Base-by-base conservation (phyloP, 2,329 filamentous ascomycete species). In the Fusarium musae region DNA sequence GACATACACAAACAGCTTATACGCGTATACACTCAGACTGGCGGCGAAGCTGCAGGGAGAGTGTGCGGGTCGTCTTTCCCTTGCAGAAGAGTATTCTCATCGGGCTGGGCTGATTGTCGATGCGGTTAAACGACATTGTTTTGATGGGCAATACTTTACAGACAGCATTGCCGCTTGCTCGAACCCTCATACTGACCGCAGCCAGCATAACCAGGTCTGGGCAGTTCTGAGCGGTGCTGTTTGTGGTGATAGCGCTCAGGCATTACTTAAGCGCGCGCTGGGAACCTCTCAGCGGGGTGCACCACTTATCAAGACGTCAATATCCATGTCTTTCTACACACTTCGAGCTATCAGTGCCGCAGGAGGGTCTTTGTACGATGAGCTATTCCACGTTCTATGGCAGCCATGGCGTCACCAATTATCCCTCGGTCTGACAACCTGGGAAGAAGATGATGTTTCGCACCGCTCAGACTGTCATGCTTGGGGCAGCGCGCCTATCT, bases 171-270 rank as follows among this genome's bases (percentile, higher is more conserved):
- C 30, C 1, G 16, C 30, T 26, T 36, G 4, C 21, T 26, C 47
- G 0, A 4, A 36, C 6, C 36, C 13, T 1, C 9, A 42, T 1
- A 3, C 2, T 34, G n/a, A 63, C 11, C 23, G 32, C 5, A 59
- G 60, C 44, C 43, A 63, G 6, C 60, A 63, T 11, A 59, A 32
- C 3, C 53, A 63, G 11, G 28, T 63, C 4, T 63, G 53, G 53
- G 53, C 36, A n/a, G 23, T 63, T 21, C 42, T 63, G 7, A 28
- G 42, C 1, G 60, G 60, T 2, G 60, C 60, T 0, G 16, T 12
- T 7, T 19, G 21, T 19, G 47, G 30, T 26, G 12, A 19, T 4
- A 36, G 6, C n/a, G 30, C 49, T 1, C 49, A 52, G 6, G 2
- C 0, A 26, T 15, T 52, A 6, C 49, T 52, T 1, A 36, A 34